Evolutionary conservation across 768 basidiomycete genomes (phyloP).

Genomic region (Sarcodon aspratus): DNA sequence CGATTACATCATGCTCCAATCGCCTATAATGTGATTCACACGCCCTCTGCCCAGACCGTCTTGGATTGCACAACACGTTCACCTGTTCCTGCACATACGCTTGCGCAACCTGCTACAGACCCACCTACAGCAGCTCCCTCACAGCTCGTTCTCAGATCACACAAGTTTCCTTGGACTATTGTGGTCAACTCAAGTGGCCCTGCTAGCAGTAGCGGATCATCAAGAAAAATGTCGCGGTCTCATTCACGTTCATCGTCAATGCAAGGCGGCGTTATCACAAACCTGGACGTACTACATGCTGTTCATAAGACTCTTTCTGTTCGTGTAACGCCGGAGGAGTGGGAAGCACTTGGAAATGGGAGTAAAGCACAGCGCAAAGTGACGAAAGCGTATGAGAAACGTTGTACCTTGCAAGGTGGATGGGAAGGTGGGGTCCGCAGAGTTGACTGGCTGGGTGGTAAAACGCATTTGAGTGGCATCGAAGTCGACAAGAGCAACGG

Average conservation of each 20-base stretch:
- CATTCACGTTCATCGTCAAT: neutral
- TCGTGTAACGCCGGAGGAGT: slow-evolving; percentile 53
- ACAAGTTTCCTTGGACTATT: slow-evolving; percentile 54
- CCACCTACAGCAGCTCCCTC: slow-evolving; percentile 36
- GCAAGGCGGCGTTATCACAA: slow-evolving; percentile 30
- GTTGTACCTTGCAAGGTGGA: slow-evolving; percentile 48
- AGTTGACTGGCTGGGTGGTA: slow-evolving; percentile 55
- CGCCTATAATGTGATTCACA: slow-evolving; percentile 43
- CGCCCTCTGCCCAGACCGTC: slow-evolving; percentile 46
- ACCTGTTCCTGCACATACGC: slow-evolving; percentile 42
- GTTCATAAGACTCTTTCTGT: slow-evolving; percentile 43
- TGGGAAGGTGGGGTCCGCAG: slow-evolving; percentile 63
- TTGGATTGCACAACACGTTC: slow-evolving; percentile 42
- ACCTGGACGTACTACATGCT: slow-evolving; percentile 51
- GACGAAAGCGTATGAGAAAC: slow-evolving; percentile 47
- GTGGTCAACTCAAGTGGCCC: slow-evolving; percentile 25
- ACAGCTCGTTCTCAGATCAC: slow-evolving; percentile 39
- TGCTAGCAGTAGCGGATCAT: neutral
- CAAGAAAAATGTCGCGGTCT: neutral
- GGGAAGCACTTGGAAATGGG: slow-evolving; percentile 46
- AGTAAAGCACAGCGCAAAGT: slow-evolving; percentile 48
- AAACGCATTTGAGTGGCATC: slow-evolving; percentile 48
- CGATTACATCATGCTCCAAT: slow-evolving; percentile 49
- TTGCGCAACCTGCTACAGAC: slow-evolving; percentile 54
- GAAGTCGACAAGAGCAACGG: slow-evolving; percentile 38